These are phyloP conservation scores for Komagataella pastoris DNA, from an alignment of 805 yeast species.

Conservation along the genomic window DNA sequence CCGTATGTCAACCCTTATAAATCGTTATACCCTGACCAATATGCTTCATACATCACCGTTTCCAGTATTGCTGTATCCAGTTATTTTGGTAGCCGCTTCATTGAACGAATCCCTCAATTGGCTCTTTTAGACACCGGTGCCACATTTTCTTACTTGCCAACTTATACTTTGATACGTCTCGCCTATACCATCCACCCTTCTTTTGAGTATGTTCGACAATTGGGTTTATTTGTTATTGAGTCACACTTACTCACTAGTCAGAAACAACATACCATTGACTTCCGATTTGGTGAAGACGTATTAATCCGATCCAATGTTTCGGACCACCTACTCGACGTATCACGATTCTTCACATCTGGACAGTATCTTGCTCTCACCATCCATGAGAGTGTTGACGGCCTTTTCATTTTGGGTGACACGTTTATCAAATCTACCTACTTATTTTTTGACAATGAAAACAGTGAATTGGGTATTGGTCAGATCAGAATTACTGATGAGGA, in stretches of 20 bases:
- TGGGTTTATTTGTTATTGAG: not conserved
- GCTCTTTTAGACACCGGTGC: slow-evolving; percentile 2
- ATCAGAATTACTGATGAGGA: not conserved
- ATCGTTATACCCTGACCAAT: not conserved
- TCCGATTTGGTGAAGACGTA: not conserved
- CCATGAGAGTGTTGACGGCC: not conserved
- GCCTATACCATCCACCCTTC: not conserved
- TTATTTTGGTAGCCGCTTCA: not conserved
- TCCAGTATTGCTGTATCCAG: not conserved
- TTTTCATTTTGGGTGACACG: not conserved
- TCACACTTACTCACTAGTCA: not conserved
- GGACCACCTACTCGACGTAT: not conserved
- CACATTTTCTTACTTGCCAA: slow-evolving; percentile 1
- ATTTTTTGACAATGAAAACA: not conserved
- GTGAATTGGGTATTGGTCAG: not conserved
- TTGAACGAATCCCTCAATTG: not conserved
- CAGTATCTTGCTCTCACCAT: not conserved
- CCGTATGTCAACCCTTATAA: not conserved
- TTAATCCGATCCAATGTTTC: not conserved
- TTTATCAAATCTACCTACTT: not conserved
- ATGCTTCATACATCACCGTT: not conserved
- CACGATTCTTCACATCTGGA: not conserved
- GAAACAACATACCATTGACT: not conserved
- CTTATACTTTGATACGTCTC: not conserved
- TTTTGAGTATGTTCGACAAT: not conserved